These are phyloP conservation scores for Saccharomyces jurei DNA, from an alignment of 805 yeast genomes.

Conservation along the genomic window DNA sequence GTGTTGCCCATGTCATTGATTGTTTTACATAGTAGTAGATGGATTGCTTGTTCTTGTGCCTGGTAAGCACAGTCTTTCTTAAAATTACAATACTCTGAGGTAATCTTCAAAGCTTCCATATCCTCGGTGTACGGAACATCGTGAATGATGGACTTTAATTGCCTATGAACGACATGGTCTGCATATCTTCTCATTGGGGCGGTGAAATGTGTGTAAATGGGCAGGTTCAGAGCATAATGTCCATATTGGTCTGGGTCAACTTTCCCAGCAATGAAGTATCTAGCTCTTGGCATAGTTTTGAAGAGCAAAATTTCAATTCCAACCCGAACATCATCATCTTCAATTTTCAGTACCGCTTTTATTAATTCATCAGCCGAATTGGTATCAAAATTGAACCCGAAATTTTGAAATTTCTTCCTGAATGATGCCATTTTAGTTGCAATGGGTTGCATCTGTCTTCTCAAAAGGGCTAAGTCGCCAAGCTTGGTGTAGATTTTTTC, in stretches of 20 bases:
- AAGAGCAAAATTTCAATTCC: constrained; percentile 72
- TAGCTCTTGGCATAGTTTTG: constrained; percentile 80
- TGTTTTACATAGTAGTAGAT: constrained; percentile 73
- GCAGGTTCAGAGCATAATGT: constrained; percentile 75
- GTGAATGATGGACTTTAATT: constrained; percentile 59
- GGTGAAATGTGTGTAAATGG: constrained; percentile 88
- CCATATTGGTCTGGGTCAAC: constrained; percentile 69
- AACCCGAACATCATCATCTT: constrained; percentile 53
- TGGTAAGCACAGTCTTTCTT: constrained; percentile 88
- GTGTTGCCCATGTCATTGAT: constrained; percentile 62
- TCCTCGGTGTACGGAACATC: constrained; percentile 42
- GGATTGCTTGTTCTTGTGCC: constrained; percentile 94
- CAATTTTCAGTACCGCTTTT: constrained; percentile 56
- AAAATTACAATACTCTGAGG: constrained; percentile 89
- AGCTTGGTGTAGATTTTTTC: constrained; percentile 64
- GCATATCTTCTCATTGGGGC: constrained; percentile 89
- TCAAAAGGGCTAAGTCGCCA: constrained; percentile 74
- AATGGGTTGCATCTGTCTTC: constrained; percentile 83
- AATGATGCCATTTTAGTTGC: constrained; percentile 73
- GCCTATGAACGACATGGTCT: constrained; percentile 88
- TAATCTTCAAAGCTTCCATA: constrained; percentile 63
- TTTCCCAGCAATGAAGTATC: constrained; percentile 82
- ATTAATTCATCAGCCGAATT: constrained; percentile 64
- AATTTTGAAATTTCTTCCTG: constrained; percentile 56
- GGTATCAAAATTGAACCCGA: constrained; percentile 67